These are phyloP conservation scores for Chalara sp. DNA, from an alignment of 2,329 filamentous ascomycete genomes.

Conservation along the genomic window DNA sequence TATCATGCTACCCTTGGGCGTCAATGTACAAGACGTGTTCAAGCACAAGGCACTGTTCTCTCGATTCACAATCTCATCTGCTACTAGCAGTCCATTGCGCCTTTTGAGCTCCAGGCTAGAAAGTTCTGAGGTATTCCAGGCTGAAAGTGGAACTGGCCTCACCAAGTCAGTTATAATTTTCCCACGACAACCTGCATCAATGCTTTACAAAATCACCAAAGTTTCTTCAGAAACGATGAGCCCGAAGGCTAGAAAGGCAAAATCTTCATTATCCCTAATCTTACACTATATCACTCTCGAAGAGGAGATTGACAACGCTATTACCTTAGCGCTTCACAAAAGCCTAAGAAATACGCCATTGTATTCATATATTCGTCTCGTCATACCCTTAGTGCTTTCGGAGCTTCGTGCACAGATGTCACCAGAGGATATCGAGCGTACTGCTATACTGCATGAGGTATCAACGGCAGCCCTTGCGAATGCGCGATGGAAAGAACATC, in stretches of 20 bases:
- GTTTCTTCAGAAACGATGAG: conserved; percentile 29
- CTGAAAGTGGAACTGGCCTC: conserved; percentile 50
- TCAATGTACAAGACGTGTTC: conserved; percentile 96
- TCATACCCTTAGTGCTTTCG: conserved; percentile 37
- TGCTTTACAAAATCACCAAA: conserved; percentile 72
- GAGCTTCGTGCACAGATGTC: conserved; percentile 39
- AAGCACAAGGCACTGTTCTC: conserved; percentile 78
- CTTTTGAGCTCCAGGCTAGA: conserved; percentile 65
- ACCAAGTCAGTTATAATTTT: conserved; percentile 59
- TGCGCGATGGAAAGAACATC: conserved; percentile 41
- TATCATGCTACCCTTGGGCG: conserved; percentile 75
- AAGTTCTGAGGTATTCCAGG: conserved; percentile 61
- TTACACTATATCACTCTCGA: conserved; percentile 72
- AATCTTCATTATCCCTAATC: conserved; percentile 52
- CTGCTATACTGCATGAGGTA: conserved; percentile 45
- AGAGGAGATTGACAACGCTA: conserved; percentile 56
- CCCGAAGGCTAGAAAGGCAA: conserved; percentile 22
- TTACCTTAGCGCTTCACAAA: conserved; percentile 37
- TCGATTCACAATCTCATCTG: conserved; percentile 83
- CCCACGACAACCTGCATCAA: conserved; percentile 70
- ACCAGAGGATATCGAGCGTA: conserved; percentile 48
- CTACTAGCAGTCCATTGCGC: conserved; percentile 66
- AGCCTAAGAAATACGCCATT: conserved; percentile 36
- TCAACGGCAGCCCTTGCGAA: conserved; percentile 40
- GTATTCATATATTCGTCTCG: conserved; percentile 38